A percentile compares a stretch with the other conserved stretches of the same genome.
phyloP scores from a whole-genome alignment of 208 protist genomes.

The Trypanosoma scelopori region DNA sequence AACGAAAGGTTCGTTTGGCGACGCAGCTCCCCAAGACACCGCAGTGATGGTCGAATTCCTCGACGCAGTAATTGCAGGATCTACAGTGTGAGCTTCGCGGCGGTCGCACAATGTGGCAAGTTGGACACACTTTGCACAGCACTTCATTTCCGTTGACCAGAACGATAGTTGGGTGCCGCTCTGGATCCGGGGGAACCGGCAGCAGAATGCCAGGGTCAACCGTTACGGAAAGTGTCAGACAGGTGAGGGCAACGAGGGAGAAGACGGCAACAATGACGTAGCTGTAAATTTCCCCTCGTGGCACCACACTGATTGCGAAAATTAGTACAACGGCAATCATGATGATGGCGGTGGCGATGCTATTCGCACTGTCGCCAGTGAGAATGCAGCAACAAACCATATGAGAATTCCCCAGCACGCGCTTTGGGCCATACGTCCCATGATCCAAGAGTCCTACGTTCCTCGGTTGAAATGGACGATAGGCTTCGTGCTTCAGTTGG shows the following conservation, averaged over 20 bases:
- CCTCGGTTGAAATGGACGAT: background rate
- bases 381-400: slow-evolving; percentile 46
- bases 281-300: slow-evolving; percentile 44
- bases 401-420: slow-evolving; percentile 42
- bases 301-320: slow-evolving; percentile 57
- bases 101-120: slow-evolving; percentile 76
- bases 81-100: slow-evolving; percentile 79
- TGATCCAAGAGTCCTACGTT: background rate
- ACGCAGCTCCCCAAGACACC: slow-evolving; percentile 76
- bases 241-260: slow-evolving; percentile 35
- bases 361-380: slow-evolving; percentile 43
- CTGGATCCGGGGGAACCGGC: slow-evolving; percentile 36
- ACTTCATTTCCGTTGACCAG: slow-evolving; percentile 42
- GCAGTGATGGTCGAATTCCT: slow-evolving; percentile 90
- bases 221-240: slow-evolving; percentile 50
- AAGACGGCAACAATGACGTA: slow-evolving; percentile 46
- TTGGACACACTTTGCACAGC: slow-evolving; percentile 71
- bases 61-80: slow-evolving; percentile 81
- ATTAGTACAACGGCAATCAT: slow-evolving; percentile 38
- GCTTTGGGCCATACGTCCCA: slow-evolving; percentile 30
- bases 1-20: slow-evolving; percentile 77
- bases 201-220: slow-evolving; percentile 77
- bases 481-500: background rate
- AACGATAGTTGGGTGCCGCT: slow-evolving; percentile 18
- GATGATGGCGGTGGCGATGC: slow-evolving; percentile 33